Conservation (phyloP, 495 filamentous ascomycete species). For the Staphylotrichum tortipilum region DNA sequence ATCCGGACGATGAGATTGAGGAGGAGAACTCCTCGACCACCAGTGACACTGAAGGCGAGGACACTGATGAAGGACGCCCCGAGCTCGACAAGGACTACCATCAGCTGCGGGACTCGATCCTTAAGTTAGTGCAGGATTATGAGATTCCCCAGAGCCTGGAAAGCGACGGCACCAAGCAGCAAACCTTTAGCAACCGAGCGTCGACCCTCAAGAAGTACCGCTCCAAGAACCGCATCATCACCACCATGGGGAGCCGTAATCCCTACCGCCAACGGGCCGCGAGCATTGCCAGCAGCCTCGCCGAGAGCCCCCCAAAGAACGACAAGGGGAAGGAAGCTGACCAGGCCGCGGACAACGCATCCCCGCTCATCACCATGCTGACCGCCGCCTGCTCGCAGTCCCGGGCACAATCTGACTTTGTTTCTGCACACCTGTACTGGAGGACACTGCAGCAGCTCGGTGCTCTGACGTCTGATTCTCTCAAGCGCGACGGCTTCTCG, state of each 20-base stretch:
- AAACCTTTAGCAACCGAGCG: constrained; percentile 56
- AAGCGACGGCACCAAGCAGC: constrained; percentile 41
- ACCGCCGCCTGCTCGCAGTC: constrained; percentile 59
- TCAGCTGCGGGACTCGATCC: constrained; percentile 69
- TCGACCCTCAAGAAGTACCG: constrained; percentile 43
- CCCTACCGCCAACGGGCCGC: constrained; percentile 42
- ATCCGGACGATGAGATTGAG: constrained; percentile 56
- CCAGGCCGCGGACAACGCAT: constrained; percentile 27
- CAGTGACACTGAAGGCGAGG: constrained; percentile 57
- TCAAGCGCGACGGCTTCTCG: constrained; percentile 56
- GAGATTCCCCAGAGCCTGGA: constrained; percentile 58
- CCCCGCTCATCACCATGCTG: constrained; percentile 58
- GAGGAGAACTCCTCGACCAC: constrained; percentile 50
- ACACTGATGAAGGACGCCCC: constrained; percentile 52
- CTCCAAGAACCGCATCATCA: constrained; percentile 43
- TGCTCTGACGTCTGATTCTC: constrained; percentile 51
- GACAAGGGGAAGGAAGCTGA: constrained; percentile 27
- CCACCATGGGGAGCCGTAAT: constrained; percentile 46
- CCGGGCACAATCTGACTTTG: constrained; percentile 58
- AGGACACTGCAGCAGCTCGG: constrained; percentile 57
- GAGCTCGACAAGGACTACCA: constrained; percentile 76
- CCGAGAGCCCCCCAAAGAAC: constrained; percentile 23
- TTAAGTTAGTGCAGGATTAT: constrained; percentile 72
- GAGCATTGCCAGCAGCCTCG: constrained; percentile 24
- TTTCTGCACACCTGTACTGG: constrained; percentile 61